Evolutionary conservation across 495 filamentous ascomycete genomes (phyloP), one percentile per base, ranked within the genome.

Genomic region (Neurospora sp.): DNA sequence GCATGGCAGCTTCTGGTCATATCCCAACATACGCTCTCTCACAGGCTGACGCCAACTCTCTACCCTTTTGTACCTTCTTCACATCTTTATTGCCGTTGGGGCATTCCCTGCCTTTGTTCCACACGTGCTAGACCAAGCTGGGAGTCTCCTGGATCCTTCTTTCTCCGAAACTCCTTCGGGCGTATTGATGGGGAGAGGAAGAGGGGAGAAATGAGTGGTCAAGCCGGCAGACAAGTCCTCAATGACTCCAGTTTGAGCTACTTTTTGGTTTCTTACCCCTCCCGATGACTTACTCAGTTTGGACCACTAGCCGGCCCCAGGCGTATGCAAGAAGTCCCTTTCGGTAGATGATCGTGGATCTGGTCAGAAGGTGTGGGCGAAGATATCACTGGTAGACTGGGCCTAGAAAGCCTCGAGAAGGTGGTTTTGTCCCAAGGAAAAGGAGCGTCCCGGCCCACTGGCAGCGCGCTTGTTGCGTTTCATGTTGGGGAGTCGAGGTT

Each of bases 391-490:
- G 74, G 70, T 41, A 74, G 18, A 73, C 31, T 46, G 69, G 18
- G 38, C 12, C 70, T 12, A 71, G 70, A 39, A 48, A 39, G 59
- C 31, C 18, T 23, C 39, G 66, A 69, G 31, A 54, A 59, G 59
- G 69, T 48, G 38, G 62, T 73, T 70, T 42, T 70, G 42, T 40
- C 71, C 44, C 27, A 59, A 69, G 54, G 31, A 37, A 69, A 69
- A 73, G 44, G 70, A 74, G 59, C 39, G 39, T 23, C 44, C 41
- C 38, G 44, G 41, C 42, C 62, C 70, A 42, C 42, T 59, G 73
- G 27, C 73, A 73, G 74, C 79, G 80, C 80, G 78, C 80, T 79
- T 80, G 76, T 76, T 80, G 69, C 71, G 80, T 81, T 81, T 80
- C 80, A 81, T 62, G 78, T 80, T 77, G 54, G 73, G 70, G 44